These are phyloP conservation scores for Fusarium pininemorale DNA, from an alignment of 2,329 filamentous ascomycete genomes.

Conservation along the genomic window DNA sequence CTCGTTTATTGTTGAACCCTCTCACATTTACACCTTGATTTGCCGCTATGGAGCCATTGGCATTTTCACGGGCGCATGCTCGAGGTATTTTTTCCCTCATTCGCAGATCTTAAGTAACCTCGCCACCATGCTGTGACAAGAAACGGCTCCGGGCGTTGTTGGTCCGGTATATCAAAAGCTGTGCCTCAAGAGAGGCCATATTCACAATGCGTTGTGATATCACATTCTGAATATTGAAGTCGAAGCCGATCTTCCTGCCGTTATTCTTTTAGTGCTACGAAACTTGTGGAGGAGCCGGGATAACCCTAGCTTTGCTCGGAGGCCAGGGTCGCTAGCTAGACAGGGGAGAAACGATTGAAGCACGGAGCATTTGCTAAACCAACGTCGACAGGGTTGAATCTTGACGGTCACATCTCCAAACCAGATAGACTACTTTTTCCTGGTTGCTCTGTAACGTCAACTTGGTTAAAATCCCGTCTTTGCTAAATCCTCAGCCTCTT, in stretches of 20 bases:
- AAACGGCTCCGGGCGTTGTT: conserved; percentile 1
- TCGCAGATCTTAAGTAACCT: conserved; percentile 23
- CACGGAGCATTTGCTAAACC: conserved; percentile 44
- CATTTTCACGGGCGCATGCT: conserved; percentile 30
- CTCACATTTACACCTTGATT: conserved; percentile 32
- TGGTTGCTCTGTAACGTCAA: not conserved
- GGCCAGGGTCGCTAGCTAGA: conserved; percentile 38
- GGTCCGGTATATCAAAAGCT: conserved; percentile 8
- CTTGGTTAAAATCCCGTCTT: not conserved
- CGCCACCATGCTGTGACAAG: conserved; percentile 24
- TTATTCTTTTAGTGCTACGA: conserved; percentile 37
- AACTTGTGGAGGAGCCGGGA: conserved; percentile 44
- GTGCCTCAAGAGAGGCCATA: not conserved
- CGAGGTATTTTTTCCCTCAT: conserved; percentile 27
- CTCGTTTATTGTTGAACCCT: conserved; percentile 32
- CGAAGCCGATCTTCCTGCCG: conserved; percentile 34
- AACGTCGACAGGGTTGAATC: conserved; percentile 31
- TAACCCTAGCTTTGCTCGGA: conserved; percentile 40
- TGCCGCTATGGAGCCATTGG: conserved; percentile 37
- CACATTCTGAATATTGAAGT: conserved; percentile 20
- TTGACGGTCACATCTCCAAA: conserved; percentile 10
- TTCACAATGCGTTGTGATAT: conserved; percentile 25
- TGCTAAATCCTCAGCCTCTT: not conserved
- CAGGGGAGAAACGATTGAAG: conserved; percentile 38
- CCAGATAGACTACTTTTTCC: not conserved